These are phyloP conservation scores for Paramecium pentaurelia DNA, from an alignment of 73 alveolate species.

Conservation along the genomic window DNA sequence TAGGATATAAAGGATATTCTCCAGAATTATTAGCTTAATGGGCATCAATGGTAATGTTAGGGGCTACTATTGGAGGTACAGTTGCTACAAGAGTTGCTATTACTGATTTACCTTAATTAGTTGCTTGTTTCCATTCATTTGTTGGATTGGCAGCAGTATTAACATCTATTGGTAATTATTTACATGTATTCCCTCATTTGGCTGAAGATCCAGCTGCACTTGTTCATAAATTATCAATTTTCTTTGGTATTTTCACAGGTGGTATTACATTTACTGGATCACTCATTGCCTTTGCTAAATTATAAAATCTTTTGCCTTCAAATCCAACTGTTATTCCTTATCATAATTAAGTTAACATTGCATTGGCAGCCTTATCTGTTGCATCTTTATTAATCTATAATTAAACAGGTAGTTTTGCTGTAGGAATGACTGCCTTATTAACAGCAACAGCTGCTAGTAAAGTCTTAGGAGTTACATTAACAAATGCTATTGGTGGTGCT, in stretches of 20 bases:
- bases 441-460: slow-evolving; percentile 64
- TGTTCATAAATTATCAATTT: slow-evolving; percentile 5
- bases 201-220: slow-evolving; percentile 19
- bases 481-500: slow-evolving; percentile 84
- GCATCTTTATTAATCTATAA: background rate
- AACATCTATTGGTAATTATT: slow-evolving; percentile 66
- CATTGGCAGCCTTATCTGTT: background rate
- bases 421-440: slow-evolving; percentile 63
- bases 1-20: background rate
- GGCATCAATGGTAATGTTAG: slow-evolving; percentile 49
- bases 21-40: slow-evolving; percentile 40
- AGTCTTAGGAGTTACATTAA: slow-evolving; percentile 68
- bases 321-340: slow-evolving; percentile 25
- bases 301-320: slow-evolving; percentile 44
- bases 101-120: slow-evolving; percentile 57
- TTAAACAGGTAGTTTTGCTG: background rate
- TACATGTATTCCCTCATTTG: slow-evolving; percentile 43
- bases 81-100: slow-evolving; percentile 37
- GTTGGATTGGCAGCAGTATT: slow-evolving; percentile 78
- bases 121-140: slow-evolving; percentile 75
- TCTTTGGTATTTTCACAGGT: slow-evolving; percentile 62
- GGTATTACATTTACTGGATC: slow-evolving; percentile 76
- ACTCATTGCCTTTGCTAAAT: slow-evolving; percentile 70
- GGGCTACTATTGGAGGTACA: slow-evolving; percentile 36
- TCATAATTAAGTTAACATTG: background rate